These are phyloP conservation scores for Serendipita sp. DNA, from an alignment of 768 basidiomycete species.

Conservation along the genomic window DNA sequence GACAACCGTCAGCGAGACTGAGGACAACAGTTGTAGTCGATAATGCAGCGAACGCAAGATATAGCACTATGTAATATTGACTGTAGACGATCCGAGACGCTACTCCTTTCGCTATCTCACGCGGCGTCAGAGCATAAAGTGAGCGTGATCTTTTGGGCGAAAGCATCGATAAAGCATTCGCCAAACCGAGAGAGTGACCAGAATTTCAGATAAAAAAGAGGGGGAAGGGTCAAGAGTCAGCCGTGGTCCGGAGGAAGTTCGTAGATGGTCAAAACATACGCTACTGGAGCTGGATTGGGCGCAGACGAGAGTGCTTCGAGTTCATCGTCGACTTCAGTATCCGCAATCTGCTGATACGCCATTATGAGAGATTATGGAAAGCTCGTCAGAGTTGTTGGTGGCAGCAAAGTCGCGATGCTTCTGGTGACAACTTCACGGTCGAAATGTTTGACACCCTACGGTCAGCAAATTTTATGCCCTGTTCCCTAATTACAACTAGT, in stretches of 20 bases:
- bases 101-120: slow-evolving; percentile 68
- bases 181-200: neutral
- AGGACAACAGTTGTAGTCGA: slow-evolving; percentile 75
- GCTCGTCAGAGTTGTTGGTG: neutral
- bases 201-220: neutral
- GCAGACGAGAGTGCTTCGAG: neutral
- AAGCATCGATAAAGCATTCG: neutral
- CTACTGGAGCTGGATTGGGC: neutral
- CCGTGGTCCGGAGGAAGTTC: neutral
- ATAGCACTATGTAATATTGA: slow-evolving; percentile 70
- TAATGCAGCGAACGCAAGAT: slow-evolving; percentile 75
- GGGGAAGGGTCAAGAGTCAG: neutral
- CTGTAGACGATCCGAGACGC: slow-evolving; percentile 87
- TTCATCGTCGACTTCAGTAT: neutral
- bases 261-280: neutral
- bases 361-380: neutral
- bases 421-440: neutral
- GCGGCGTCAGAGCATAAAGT: slow-evolving; percentile 68
- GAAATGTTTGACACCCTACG: neutral
- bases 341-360: neutral
- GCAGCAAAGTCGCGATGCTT: neutral
- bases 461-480: neutral
- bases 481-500: no score
- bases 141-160: slow-evolving; percentile 30
- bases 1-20: slow-evolving; percentile 70